A percentile compares a stretch with the other conserved stretches of the same genome.
phyloP scores from a whole-genome alignment of 208 protist genomes.

The Leishmania lainsoni region DNA sequence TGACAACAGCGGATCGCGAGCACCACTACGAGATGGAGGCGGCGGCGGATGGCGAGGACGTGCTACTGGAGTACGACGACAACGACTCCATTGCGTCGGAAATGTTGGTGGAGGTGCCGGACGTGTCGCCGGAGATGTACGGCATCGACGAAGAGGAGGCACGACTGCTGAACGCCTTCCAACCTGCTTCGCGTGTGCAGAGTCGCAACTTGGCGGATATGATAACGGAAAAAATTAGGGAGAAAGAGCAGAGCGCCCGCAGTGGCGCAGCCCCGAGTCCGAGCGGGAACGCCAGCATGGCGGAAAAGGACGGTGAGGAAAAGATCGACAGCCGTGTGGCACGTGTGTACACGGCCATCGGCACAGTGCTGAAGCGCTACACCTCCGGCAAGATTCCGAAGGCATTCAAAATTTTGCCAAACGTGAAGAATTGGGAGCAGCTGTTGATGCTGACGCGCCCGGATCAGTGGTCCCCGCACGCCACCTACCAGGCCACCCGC shows the following conservation, averaged over 20 bases:
- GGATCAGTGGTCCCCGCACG: slow-evolving; percentile 95
- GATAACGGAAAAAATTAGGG: slow-evolving; percentile 92
- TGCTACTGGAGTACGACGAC: slow-evolving; percentile 82
- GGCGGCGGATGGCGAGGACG: slow-evolving; percentile 54
- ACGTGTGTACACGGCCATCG: slow-evolving; percentile 94
- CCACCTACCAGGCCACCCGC: slow-evolving; percentile 95
- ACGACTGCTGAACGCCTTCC: slow-evolving; percentile 86
- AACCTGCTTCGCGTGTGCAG: slow-evolving; percentile 82
- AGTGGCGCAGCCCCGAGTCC: slow-evolving; percentile 22
- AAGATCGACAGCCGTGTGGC: slow-evolving; percentile 84
- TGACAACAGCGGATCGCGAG: slow-evolving; percentile 14
- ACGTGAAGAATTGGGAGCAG: slow-evolving; percentile 97
- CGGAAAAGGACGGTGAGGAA: slow-evolving; percentile 36
- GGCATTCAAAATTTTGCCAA: slow-evolving; percentile 99
- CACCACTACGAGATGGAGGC: slow-evolving; percentile 31
- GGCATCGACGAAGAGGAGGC: slow-evolving; percentile 91
- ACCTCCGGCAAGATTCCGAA: slow-evolving; percentile 99
- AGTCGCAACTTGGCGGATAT: slow-evolving; percentile 91
- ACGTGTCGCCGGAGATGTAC: slow-evolving; percentile 69
- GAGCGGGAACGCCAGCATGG: slow-evolving; percentile 4
- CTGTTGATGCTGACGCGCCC: slow-evolving; percentile 97
- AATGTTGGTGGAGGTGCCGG: slow-evolving; percentile 70
- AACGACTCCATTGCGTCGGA: slow-evolving; percentile 81
- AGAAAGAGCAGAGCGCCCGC: slow-evolving; percentile 67
- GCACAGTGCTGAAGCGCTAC: slow-evolving; percentile 94